Percentiles rank a stretch among this genome's conserved stretches.
These are phyloP conservation scores for Exophiala sp. DNA, from an alignment of 2,329 filamentous ascomycete genomes.

Conservation along the genomic window DNA sequence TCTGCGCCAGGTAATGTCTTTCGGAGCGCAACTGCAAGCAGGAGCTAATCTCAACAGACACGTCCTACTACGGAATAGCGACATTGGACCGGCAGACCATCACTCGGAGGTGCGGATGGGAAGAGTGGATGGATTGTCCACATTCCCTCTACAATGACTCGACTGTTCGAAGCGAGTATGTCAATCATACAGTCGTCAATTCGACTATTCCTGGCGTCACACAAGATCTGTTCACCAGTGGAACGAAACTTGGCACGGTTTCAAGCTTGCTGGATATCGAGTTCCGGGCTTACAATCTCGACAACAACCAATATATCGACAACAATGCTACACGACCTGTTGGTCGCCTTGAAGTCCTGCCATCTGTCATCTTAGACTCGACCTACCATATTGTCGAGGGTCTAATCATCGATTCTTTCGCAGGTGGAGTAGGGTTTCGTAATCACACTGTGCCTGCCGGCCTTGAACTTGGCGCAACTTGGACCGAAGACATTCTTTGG, in stretches of 20 bases:
- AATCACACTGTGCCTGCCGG: constrained; percentile 44
- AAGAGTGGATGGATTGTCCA: background rate
- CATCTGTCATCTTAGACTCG: constrained; percentile 35
- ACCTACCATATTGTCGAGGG: constrained; percentile 37
- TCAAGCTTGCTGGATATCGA: constrained; percentile 47
- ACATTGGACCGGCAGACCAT: background rate
- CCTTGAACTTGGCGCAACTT: constrained; percentile 41
- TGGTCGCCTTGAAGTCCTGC: constrained; percentile 32
- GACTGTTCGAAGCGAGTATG: background rate
- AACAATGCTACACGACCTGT: constrained; percentile 29
- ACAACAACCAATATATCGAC: constrained; percentile 13
- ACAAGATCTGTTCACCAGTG: constrained; percentile 40
- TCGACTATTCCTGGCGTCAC: constrained; percentile 34
- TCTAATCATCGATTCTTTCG: constrained; percentile 36
- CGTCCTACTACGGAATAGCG: background rate
- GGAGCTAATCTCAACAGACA: background rate
- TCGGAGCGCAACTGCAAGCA: background rate
- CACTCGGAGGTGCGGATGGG: background rate
- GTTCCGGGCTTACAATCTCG: constrained; percentile 30
- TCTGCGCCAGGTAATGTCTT: background rate
- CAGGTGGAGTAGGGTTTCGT: constrained; percentile 44
- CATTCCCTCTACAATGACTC: constrained; percentile 2
- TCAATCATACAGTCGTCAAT: constrained; percentile 9
- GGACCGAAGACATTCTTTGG: constrained; percentile 50
- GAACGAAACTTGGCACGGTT: constrained; percentile 32